Evolutionary conservation across 2,329 filamentous ascomycete species (phyloP).

Genomic region (Alternaria rosae): DNA sequence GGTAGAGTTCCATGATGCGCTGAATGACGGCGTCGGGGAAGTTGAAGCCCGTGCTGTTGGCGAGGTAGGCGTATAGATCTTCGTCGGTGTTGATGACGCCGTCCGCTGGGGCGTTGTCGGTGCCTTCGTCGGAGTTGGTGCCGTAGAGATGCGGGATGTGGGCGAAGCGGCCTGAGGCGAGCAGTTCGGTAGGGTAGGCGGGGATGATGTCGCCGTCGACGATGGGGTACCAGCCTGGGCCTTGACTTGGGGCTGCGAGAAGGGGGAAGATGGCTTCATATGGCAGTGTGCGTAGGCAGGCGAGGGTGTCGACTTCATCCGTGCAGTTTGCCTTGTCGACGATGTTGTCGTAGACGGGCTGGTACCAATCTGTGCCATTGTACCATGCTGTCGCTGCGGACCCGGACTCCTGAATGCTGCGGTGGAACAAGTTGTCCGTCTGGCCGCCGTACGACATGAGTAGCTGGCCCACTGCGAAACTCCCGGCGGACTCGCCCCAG

Average conservation of each 20-base stretch:
- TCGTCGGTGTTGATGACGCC: slow-evolving; percentile 64
- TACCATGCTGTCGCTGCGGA: slow-evolving; percentile 51
- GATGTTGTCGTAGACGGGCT: slow-evolving; percentile 53
- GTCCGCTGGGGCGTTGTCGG: slow-evolving; percentile 61
- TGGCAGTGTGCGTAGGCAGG: slow-evolving; percentile 64
- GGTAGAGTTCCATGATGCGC: slow-evolving; percentile 46
- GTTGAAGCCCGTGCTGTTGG: slow-evolving; percentile 42
- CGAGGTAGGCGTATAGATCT: slow-evolving; percentile 53
- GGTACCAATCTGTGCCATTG: slow-evolving; percentile 56
- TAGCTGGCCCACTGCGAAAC: slow-evolving; percentile 49
- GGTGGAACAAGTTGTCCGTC: slow-evolving; percentile 47
- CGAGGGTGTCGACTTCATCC: slow-evolving; percentile 49
- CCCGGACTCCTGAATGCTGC: slow-evolving; percentile 48
- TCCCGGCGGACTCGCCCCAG: slow-evolving; percentile 57
- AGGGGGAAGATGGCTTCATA: slow-evolving; percentile 66
- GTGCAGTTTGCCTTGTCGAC: slow-evolving; percentile 65
- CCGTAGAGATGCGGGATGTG: slow-evolving; percentile 70
- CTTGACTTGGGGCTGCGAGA: slow-evolving; percentile 56
- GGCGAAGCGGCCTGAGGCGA: slow-evolving; percentile 66
- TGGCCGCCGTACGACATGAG: slow-evolving; percentile 45
- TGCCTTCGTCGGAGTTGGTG: slow-evolving; percentile 72
- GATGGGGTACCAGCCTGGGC: slow-evolving; percentile 53
- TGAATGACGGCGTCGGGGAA: slow-evolving; percentile 41
- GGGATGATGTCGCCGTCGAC: slow-evolving; percentile 67
- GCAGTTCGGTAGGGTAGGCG: slow-evolving; percentile 61